Percentiles rank a stretch among this genome's conserved stretches.
Conservation (phyloP, 192 early-diverging fungal genomes). For the Funneliformis geosporum region DNA sequence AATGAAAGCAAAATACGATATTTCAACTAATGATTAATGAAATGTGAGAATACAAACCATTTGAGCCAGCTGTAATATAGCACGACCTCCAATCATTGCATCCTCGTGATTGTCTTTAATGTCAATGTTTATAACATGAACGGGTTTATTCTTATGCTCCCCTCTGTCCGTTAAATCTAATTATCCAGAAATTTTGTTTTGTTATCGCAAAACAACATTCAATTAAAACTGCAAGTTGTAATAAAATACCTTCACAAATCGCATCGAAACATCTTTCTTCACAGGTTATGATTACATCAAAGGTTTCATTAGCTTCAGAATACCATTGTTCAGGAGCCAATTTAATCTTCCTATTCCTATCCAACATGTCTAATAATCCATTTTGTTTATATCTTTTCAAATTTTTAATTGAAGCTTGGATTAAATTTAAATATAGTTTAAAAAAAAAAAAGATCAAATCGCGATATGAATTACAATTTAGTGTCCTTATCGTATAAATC, state of each 20-base stretch:
- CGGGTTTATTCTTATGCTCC: constrained; percentile 63
- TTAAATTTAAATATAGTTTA: constrained; percentile 11
- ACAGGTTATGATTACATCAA: constrained; percentile 94
- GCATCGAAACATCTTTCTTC: constrained; percentile 95
- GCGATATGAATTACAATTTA: constrained; percentile 51
- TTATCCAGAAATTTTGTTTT: neutral
- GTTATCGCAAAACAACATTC: too few species aligned
- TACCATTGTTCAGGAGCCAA: constrained; percentile 87
- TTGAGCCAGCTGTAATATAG: constrained; percentile 79
- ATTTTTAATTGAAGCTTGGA: neutral
- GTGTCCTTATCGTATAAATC: constrained; percentile 75
- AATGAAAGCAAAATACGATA: neutral
- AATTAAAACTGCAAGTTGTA: neutral
- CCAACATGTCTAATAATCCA: constrained; percentile 87
- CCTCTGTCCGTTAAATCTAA: constrained; percentile 78
- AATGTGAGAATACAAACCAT: constrained; percentile 46
- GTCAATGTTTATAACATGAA: constrained; percentile 95
- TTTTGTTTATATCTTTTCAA: constrained; percentile 76
- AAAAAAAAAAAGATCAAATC: neutral
- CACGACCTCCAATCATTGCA: constrained; percentile 78
- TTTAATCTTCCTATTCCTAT: constrained; percentile 94
- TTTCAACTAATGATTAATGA: constrained; percentile 4
- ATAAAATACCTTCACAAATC: constrained; percentile 79
- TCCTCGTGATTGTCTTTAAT: constrained; percentile 95
- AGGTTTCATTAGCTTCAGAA: constrained; percentile 60